A percentile compares a stretch with the other conserved stretches of the same genome.
Evolutionary conservation across 305 asterid genomes (phyloP).

Genomic region (Fraxinus dipetala): DNA sequence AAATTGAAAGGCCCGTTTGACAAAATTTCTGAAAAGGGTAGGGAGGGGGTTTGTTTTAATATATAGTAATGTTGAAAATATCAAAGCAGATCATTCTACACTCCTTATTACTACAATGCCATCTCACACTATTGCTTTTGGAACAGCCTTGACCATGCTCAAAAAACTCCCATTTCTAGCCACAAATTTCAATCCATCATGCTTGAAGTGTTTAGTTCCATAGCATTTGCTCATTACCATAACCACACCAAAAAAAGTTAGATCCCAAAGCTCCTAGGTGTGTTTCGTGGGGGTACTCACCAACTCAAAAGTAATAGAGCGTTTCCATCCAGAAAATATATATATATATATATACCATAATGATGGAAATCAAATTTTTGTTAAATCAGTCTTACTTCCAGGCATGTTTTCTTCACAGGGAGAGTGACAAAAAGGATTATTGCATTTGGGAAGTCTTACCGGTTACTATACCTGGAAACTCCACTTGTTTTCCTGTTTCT

Average conservation of each 20-base stretch:
- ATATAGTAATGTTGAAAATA: neutral
- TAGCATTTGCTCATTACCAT: neutral
- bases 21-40: neutral
- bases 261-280: neutral
- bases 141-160: neutral
- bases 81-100: neutral
- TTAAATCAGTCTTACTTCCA: neutral
- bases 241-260: neutral
- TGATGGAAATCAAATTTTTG: neutral
- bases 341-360: too few species aligned
- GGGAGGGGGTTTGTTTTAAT: neutral
- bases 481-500: neutral
- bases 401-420: neutral
- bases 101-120: neutral
- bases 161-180: neutral
- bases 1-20: neutral
- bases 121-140: neutral
- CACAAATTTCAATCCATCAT: neutral
- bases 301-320: neutral
- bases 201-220: neutral
- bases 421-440: neutral
- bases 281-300: neutral
- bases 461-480: neutral
- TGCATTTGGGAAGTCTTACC: neutral
- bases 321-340: neutral